Percentiles rank a stretch among this genome's conserved stretches.
These are phyloP conservation scores for Boletellus sp. DNA, from an alignment of 768 basidiomycete genomes.

Conservation along the genomic window DNA sequence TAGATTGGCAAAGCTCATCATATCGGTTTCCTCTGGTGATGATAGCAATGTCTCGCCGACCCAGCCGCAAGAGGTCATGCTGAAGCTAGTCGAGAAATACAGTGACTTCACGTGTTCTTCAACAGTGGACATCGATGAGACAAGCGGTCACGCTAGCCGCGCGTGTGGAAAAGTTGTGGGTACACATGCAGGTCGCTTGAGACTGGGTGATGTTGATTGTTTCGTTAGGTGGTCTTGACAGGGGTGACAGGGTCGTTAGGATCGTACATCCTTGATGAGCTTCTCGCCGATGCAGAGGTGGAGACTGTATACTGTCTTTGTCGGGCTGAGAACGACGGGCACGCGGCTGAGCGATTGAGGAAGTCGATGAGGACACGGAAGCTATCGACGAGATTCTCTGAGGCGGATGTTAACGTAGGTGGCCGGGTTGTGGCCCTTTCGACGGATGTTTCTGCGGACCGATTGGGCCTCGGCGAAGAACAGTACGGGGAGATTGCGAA, in stretches of 20 bases:
- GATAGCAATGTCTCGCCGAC: slow-evolving; percentile 14
- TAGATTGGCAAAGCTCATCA: slow-evolving; percentile 40
- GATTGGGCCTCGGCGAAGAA: slow-evolving; percentile 38
- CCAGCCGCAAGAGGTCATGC: slow-evolving; percentile 37
- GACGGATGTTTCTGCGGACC: slow-evolving; percentile 38
- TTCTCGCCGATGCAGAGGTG: slow-evolving; percentile 37
- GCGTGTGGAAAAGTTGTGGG: slow-evolving; percentile 15
- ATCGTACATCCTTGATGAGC: slow-evolving; percentile 46
- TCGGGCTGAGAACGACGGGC: slow-evolving; percentile 43
- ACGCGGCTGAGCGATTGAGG: slow-evolving; percentile 39
- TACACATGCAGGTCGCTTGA: neutral
- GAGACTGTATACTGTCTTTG: slow-evolving; percentile 47
- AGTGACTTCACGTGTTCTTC: slow-evolving; percentile 7
- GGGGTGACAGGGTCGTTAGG: slow-evolving; percentile 55
- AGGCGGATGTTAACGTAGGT: neutral
- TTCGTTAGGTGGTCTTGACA: slow-evolving; percentile 37
- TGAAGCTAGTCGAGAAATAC: slow-evolving; percentile 44
- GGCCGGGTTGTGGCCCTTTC: slow-evolving; percentile 40
- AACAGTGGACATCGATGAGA: neutral
- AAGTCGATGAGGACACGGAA: slow-evolving; percentile 41
- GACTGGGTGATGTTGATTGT: neutral
- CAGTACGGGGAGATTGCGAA: slow-evolving; percentile 36
- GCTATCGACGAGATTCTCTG: slow-evolving; percentile 18
- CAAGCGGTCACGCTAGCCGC: slow-evolving; percentile 8
- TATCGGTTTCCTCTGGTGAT: slow-evolving; percentile 33